Evolutionary conservation across 495 filamentous ascomycete species (phyloP).

Genomic region (Lichina pygmaea): DNA sequence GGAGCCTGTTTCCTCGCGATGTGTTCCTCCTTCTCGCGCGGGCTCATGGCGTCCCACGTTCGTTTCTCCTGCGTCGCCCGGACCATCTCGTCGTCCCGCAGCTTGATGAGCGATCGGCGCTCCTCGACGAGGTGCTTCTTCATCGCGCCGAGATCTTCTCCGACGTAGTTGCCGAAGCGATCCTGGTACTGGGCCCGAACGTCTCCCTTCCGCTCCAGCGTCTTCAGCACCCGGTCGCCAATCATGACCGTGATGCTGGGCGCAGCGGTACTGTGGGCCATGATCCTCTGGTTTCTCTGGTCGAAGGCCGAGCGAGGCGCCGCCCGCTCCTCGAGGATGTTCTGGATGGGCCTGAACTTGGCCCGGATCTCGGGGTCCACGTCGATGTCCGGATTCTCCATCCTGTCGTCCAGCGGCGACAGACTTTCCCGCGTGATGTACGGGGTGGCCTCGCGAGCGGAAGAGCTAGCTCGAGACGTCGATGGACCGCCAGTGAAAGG

Average conservation of each 20-base stretch:
- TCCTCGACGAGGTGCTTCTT: constrained; percentile 4
- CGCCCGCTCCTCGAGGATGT: neutral
- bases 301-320: neutral
- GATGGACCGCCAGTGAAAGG: neutral
- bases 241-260: neutral
- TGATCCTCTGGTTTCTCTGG: constrained; percentile 1
- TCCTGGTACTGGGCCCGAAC: constrained; percentile 1
- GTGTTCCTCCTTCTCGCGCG: neutral
- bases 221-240: neutral
- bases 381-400: constrained; percentile 3
- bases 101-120: neutral
- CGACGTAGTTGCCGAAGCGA: constrained; percentile 1
- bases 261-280: neutral
- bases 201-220: neutral
- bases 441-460: neutral
- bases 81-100: constrained; percentile 2
- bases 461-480: neutral
- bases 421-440: neutral
- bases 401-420: neutral
- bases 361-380: constrained; percentile 1
- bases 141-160: constrained; percentile 1
- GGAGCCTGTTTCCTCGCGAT: neutral
- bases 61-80: constrained; percentile 1
- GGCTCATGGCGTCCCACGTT: constrained; percentile 1
- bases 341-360: neutral